phyloP scores from a whole-genome alignment of 345 rosid species.

The Kernera saxatilis region DNA sequence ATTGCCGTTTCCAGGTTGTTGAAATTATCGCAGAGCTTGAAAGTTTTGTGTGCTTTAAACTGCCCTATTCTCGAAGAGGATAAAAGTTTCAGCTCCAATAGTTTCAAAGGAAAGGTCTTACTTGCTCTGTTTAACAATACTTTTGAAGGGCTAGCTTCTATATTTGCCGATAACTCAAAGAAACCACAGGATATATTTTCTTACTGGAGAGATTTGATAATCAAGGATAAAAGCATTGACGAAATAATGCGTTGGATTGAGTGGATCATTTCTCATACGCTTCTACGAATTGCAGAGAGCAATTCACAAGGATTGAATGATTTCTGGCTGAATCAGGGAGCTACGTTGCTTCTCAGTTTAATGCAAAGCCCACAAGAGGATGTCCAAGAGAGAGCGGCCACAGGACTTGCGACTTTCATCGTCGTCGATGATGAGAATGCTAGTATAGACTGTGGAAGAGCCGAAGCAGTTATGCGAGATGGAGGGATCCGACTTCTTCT shows the following conservation, averaged over 20 bases:
- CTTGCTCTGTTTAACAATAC: conserved; percentile 43
- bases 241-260: conserved; percentile 67
- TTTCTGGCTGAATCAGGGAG: conserved; percentile 80
- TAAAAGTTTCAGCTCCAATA: conserved; percentile 31
- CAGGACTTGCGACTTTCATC: conserved; percentile 69
- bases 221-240: conserved; percentile 37
- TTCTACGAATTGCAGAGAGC: conserved; percentile 59
- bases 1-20: conserved; percentile 49
- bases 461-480: conserved; percentile 70
- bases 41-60: conserved; percentile 68
- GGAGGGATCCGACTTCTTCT: conserved; percentile 73
- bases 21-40: conserved; percentile 53
- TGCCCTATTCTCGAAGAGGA: conserved; percentile 54
- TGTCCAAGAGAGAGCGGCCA: conserved; percentile 77
- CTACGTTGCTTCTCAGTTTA: conserved; percentile 57
- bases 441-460: conserved; percentile 72
- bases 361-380: conserved; percentile 81
- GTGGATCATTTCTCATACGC: conserved; percentile 65
- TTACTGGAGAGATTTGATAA: conserved; percentile 49
- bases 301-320: conserved; percentile 49
- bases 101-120: conserved; percentile 54
- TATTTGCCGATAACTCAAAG: conserved; percentile 42
- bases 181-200: conserved; percentile 43
- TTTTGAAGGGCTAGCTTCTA: conserved; percentile 45
- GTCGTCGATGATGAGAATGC: conserved; percentile 70